Evolutionary conservation across 116 monocot genomes (phyloP).

Genomic region (Papilionanthe hybrid): DNA sequence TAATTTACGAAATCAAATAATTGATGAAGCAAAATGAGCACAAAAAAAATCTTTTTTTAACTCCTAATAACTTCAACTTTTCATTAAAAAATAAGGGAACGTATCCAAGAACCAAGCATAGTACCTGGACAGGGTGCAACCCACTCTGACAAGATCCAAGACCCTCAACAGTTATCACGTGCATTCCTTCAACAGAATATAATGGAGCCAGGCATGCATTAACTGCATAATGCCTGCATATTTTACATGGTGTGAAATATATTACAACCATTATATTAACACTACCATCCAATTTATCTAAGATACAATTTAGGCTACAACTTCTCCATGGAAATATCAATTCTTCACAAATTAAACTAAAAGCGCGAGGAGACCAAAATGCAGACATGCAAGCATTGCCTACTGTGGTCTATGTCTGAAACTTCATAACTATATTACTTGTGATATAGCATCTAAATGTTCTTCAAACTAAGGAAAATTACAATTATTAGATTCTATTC

Average conservation of each 20-base stretch:
- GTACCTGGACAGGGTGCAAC: constrained; percentile 88
- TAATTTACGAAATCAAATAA: neutral
- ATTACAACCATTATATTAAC: neutral
- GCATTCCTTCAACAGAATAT: constrained; percentile 95
- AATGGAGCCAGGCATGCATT: constrained; percentile 94
- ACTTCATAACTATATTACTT: neutral
- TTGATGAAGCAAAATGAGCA: neutral
- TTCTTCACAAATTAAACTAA: constrained; percentile 1
- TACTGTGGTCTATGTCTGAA: neutral
- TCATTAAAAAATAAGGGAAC: neutral
- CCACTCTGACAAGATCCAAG: constrained; percentile 55
- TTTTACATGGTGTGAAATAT: neutral
- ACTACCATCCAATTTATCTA: neutral
- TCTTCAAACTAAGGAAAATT: neutral
- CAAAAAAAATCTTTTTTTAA: neutral
- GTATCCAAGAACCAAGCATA: constrained; percentile 7
- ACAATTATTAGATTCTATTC: neutral
- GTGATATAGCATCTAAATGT: neutral
- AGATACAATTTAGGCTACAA: neutral
- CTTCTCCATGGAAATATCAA: neutral
- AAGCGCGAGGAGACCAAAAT: neutral
- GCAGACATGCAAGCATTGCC: neutral
- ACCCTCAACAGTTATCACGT: constrained; percentile 91
- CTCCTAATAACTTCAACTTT: neutral
- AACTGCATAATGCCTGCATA: constrained; percentile 81